Evolutionary conservation across 352 stramenopile genomes (phyloP).

Genomic region (Globisporangium radiosum): DNA sequence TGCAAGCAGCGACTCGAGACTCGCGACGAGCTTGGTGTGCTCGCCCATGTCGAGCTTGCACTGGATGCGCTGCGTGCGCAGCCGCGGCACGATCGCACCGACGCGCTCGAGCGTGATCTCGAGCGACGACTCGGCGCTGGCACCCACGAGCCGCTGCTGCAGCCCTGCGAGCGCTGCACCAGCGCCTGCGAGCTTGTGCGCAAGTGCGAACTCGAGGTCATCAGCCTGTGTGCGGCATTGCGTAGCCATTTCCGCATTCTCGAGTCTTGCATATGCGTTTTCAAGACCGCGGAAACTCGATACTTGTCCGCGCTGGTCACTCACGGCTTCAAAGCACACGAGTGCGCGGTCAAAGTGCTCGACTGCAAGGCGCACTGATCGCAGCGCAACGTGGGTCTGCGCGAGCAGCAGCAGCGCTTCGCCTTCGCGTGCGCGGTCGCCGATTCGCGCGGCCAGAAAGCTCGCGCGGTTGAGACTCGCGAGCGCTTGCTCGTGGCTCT

Average conservation of each 20-base stretch:
- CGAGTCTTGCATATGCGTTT: constrained; percentile 31
- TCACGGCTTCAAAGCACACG: constrained; percentile 39
- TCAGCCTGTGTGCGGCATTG: constrained; percentile 45
- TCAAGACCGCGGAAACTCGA: constrained; percentile 55
- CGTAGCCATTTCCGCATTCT: constrained; percentile 43
- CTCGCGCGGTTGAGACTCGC: constrained; percentile 37
- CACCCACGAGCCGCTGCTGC: constrained; percentile 50
- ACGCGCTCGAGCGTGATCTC: constrained; percentile 61
- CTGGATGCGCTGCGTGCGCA: constrained; percentile 54
- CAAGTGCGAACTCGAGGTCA: constrained; percentile 57
- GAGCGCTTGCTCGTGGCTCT: constrained; percentile 47
- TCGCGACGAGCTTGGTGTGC: constrained; percentile 41
- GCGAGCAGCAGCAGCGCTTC: constrained; percentile 24
- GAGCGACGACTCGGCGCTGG: constrained; percentile 53
- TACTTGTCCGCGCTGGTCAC: constrained; percentile 37
- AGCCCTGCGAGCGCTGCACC: constrained; percentile 33
- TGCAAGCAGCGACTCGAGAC: constrained; percentile 41
- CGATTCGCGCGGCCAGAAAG: constrained; percentile 26
- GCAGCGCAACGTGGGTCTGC: constrained; percentile 29
- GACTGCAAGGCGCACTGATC: constrained; percentile 39
- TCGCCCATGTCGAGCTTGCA: constrained; percentile 49
- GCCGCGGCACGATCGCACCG: constrained; percentile 46
- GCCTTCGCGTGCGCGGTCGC: constrained; percentile 27
- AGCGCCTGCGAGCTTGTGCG: constrained; percentile 37
- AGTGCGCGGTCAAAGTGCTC: constrained; percentile 52